Conservation (phyloP, 306 rosid genomes). For the Castanea crenata region DNA sequence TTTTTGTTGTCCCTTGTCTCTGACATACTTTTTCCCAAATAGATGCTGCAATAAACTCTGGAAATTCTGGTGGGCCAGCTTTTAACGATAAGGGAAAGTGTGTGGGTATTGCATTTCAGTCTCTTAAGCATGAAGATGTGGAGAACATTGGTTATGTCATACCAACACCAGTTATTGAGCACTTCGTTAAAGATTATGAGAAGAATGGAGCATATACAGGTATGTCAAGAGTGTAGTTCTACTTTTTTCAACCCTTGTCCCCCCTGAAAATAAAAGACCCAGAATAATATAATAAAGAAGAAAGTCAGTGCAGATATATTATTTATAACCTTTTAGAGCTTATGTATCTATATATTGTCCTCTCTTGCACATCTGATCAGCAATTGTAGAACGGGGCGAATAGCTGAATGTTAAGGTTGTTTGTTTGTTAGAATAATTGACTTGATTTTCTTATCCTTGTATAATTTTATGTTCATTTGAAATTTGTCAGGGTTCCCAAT, state of each 20-base stretch:
- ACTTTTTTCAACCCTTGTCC: background rate
- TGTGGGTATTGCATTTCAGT: constrained; percentile 98
- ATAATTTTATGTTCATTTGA: constrained; percentile 5
- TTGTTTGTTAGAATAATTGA: background rate
- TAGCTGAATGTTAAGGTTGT: background rate
- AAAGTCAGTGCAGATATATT: background rate
- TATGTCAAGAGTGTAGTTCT: constrained; percentile 14
- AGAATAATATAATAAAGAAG: background rate
- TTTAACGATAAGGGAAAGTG: constrained; percentile 88
- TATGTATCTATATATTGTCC: background rate
- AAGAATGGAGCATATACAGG: constrained; percentile 91
- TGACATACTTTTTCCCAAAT: constrained; percentile 59
- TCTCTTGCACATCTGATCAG: background rate
- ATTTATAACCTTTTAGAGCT: background rate
- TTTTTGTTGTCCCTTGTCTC: constrained; percentile 12
- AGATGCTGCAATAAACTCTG: constrained; percentile 96
- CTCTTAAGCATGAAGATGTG: constrained; percentile 89
- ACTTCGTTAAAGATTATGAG: constrained; percentile 88
- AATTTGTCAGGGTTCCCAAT: constrained; percentile 77
- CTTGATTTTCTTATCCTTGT: constrained; percentile 4
- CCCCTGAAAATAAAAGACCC: background rate
- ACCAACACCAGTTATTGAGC: constrained; percentile 93
- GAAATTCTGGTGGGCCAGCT: constrained; percentile 99
- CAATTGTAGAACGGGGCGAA: background rate
- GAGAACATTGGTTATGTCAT: constrained; percentile 96